phyloP scores from a whole-genome alignment of 2,329 filamentous ascomycete genomes.

The Nemania diffusa region DNA sequence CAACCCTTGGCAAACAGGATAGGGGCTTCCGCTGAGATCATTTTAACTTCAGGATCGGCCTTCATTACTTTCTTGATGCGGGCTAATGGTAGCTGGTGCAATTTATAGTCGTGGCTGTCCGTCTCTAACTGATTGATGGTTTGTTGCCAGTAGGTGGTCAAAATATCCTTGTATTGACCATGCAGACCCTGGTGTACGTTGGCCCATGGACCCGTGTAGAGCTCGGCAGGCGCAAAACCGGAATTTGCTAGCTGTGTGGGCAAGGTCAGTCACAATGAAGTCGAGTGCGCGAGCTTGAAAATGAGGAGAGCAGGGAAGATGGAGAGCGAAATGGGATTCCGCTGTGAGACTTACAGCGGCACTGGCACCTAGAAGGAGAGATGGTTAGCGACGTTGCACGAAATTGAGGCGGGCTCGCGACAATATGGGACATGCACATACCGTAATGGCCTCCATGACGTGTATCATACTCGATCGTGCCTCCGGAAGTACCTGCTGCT shows the following conservation, averaged over 20 bases:
- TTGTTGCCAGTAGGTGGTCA: conserved; percentile 99
- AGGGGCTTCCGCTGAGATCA: conserved; percentile 98
- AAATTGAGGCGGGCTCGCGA: conserved; percentile 42
- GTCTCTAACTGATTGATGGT: conserved; percentile 95
- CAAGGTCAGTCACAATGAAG: conserved; percentile 37
- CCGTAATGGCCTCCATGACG: conserved; percentile 82
- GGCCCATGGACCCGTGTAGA: conserved; percentile 94
- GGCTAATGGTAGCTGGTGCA: conserved; percentile 95
- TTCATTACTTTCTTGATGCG: conserved; percentile 99
- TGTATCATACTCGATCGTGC: conserved; percentile 70
- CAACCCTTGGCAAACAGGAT: conserved; percentile 98
- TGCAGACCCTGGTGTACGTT: conserved; percentile 97
- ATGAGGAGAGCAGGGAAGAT: conserved; percentile 30
- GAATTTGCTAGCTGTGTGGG: conserved; percentile 78
- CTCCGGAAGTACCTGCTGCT: conserved; percentile 31
- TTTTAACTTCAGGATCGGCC: conserved; percentile 98
- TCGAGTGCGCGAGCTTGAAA: conserved; percentile 19
- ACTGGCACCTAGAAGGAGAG: conserved; percentile 58
- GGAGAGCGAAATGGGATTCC: conserved; percentile 8
- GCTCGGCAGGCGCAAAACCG: conserved; percentile 89
- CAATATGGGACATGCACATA: conserved; percentile 55
- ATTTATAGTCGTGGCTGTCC: conserved; percentile 97
- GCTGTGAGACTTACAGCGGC: conserved; percentile 54
- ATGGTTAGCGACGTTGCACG: conserved; percentile 49
- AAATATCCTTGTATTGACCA: conserved; percentile 93